These are phyloP conservation scores for Candida pseudoglaebosa DNA, from an alignment of 805 yeast species.

Conservation along the genomic window DNA sequence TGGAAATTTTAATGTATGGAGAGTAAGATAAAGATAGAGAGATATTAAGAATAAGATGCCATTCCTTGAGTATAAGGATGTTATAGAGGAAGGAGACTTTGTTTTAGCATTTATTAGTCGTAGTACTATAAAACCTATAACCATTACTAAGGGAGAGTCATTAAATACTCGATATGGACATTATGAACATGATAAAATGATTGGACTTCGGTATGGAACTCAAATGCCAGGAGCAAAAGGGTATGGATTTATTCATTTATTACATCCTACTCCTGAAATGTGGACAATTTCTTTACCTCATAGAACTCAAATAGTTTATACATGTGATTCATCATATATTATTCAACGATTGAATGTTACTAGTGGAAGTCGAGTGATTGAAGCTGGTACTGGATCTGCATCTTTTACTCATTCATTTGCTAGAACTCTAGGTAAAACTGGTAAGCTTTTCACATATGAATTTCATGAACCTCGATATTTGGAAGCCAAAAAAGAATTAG, in stretches of 20 bases:
- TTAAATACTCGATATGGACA: slow-evolving; percentile 87
- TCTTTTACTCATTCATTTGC: slow-evolving; percentile 92
- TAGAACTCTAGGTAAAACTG: slow-evolving; percentile 61
- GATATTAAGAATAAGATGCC: slow-evolving; percentile 26
- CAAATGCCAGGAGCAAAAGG: slow-evolving; percentile 78
- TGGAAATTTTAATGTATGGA: too few species aligned
- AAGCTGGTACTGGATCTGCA: slow-evolving; percentile 98
- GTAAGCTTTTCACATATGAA: slow-evolving; percentile 79
- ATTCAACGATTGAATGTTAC: slow-evolving; percentile 74
- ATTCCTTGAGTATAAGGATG: slow-evolving; percentile 57
- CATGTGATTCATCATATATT: slow-evolving; percentile 91
- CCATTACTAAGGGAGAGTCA: slow-evolving; percentile 52
- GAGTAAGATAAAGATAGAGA: too few species aligned
- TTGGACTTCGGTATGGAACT: slow-evolving; percentile 77
- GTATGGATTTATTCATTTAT: slow-evolving; percentile 77
- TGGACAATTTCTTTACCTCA: slow-evolving; percentile 98
- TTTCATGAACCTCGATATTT: slow-evolving; percentile 80
- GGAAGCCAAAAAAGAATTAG: slow-evolving; percentile 78
- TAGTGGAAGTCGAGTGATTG: slow-evolving; percentile 77
- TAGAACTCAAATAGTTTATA: slow-evolving; percentile 94
- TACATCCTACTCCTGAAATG: slow-evolving; percentile 91
- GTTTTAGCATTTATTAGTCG: slow-evolving; percentile 85
- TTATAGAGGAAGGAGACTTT: slow-evolving; percentile 81
- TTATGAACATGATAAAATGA: slow-evolving; percentile 79
- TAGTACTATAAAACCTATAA: slow-evolving; percentile 71